These are phyloP conservation scores for Lathyrus aphaca DNA, from an alignment of 306 rosid genomes.

Conservation along the genomic window DNA sequence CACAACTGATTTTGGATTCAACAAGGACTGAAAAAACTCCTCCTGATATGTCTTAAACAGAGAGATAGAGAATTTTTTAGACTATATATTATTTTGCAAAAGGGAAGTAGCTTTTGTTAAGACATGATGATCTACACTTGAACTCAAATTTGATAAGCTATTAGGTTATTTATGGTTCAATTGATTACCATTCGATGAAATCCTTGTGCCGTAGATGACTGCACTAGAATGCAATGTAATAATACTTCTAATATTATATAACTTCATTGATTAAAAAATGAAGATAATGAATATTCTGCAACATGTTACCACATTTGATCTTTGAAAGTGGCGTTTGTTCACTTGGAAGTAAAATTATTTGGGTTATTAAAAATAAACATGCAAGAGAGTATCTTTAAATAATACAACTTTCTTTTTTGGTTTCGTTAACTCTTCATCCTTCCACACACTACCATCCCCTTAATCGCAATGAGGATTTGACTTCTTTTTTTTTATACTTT, in stretches of 20 bases:
- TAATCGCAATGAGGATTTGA: too few species aligned
- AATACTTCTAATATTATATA: constrained; percentile 11
- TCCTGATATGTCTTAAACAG: constrained; percentile 46
- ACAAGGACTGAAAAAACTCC: constrained; percentile 46
- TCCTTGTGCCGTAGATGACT: constrained; percentile 24
- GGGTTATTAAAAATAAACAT: too few species aligned
- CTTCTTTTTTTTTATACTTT: too few species aligned
- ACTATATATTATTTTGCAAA: constrained; percentile 26
- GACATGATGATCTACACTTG: constrained; percentile 41
- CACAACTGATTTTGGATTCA: constrained; percentile 47
- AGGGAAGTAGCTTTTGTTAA: constrained; percentile 29
- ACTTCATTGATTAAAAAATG: constrained; percentile 35
- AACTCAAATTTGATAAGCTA: constrained; percentile 33
- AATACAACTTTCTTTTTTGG: too few species aligned
- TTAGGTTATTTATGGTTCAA: constrained; percentile 35
- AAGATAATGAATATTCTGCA: constrained; percentile 30
- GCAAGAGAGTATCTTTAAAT: too few species aligned
- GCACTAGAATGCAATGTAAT: constrained; percentile 25
- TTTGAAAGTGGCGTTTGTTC: too few species aligned
- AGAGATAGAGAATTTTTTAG: constrained; percentile 31
- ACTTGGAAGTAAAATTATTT: too few species aligned
- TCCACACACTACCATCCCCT: too few species aligned
- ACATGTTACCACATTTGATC: neutral
- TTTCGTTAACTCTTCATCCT: too few species aligned
- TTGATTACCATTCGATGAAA: constrained; percentile 26